Base-by-base conservation (phyloP, 2,329 filamentous ascomycete genomes). In the Aureobasidium mangrovei region DNA sequence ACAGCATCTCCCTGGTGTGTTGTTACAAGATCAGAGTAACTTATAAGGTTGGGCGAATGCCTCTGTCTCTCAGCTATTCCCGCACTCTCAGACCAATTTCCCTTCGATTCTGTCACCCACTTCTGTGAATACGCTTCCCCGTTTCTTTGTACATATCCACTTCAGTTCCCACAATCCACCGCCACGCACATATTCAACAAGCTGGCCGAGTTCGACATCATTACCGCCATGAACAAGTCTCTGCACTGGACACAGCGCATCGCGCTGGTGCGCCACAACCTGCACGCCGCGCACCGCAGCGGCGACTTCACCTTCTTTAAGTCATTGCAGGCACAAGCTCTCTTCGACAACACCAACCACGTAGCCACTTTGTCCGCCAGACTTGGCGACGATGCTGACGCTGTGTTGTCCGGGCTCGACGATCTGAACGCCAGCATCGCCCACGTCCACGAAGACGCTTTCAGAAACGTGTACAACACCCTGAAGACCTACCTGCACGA, bases 261-360 rank as follows among this genome's bases (percentile, higher is more conserved):
- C 42, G 72, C 72, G 6, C 64, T 75, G 0, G 66, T 74, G 32
- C 63, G 71, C 44, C 72, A 74, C 58, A 74, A 72, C 38, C 66
- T 74, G 32, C 71, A 74, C 58, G 63, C 67, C 7, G 71, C 72
- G 12, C 67, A 70, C 56, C 64, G 69, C 26, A 74, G 70, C 40
- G 69, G 69, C 43, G 71, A 74, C 60, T 75, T 72, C 57, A 70
- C 66, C 45, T 75, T 75, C 63, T 75, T 75, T 68, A 74, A 73
- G 56, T 67, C 67, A 1, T 26, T 53, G 32, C 73, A 75, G 61
- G 72, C 70, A 12, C 65, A 70, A 33, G 66, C 67, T 12, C 63
- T 75, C 46, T 64, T 73, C 47, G 70, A 74, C 53, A 71, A 72
- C 28, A 73, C 67, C 7, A 73, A 74, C 57, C 70, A 74, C 61